Base-by-base conservation (phyloP, 257 asterid species). In the Solanum gracilifrons region DNA sequence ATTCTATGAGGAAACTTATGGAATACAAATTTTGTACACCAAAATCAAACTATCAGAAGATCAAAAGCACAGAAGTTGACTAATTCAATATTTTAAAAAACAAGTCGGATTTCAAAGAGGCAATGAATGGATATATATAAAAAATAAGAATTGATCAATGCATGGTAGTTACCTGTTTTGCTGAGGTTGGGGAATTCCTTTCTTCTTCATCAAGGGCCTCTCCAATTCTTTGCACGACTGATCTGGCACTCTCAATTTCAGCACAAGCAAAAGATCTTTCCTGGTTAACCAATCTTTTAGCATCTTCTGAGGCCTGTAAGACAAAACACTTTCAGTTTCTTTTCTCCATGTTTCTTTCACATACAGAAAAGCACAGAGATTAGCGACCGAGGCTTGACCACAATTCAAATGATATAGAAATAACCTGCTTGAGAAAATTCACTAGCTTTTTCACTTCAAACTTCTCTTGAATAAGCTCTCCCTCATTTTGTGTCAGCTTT, bases 251-350 rank as follows among this genome's bases (percentile, higher is more conserved):
- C 89, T 97, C 98, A 39, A 97, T 95, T 92, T 97, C 99, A 79
- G 99, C 99, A 92, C 99, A 97, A 72, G 98, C 99, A 94, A 95
- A 97, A 37, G 99, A 97, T 76, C 97, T 95, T 91, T 97, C 99
- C 93, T 97, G 99, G 92, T 93, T 97, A 68, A 97, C 98, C 92
- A 97, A 88, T 83, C 94, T 97, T 87, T 95, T 96, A 76, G 99
- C 99, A 93, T 96, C 99, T 87, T 96, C 99, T 27, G 99, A 95
- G 90, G 99, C 99, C 99, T 96, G 92, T 48, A 86, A 41, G 82
- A 39, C 5, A 64, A 75, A 86, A 39, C 13, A 46, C 7, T 23
- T 71, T 46, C 29, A 48, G 23, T 16, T 23, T 31, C 60, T 68
- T 62, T 27, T 68, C 41, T 85, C 80, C 35, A 5, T 68, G 15